Conservation (phyloP, 1,139 yeast genomes). For the Suhomyces panamericanus region DNA sequence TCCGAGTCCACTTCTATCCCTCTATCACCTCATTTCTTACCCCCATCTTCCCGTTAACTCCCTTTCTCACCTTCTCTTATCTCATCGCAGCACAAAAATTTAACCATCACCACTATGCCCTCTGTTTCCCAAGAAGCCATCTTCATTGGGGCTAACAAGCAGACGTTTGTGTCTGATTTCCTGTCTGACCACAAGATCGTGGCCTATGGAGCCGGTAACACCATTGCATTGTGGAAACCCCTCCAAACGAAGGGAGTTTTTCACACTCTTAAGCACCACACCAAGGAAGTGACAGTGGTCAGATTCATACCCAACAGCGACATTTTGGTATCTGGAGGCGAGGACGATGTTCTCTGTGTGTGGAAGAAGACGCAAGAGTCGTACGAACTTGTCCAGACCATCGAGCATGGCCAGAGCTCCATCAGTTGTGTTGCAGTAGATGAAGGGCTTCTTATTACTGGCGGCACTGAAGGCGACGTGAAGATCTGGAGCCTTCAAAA, state of each 20-base stretch:
- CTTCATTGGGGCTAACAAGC: constrained; percentile 79
- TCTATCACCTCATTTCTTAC: neutral
- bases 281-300: constrained; percentile 58
- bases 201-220: constrained; percentile 76
- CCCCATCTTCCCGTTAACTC: neutral
- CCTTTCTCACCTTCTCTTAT: neutral
- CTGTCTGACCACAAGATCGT: constrained; percentile 39
- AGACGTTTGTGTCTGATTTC: constrained; percentile 66
- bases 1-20: neutral
- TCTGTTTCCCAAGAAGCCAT: constrained; percentile 49
- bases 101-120: constrained; percentile 1
- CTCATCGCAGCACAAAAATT: constrained; percentile 5
- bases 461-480: constrained; percentile 65
- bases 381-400: constrained; percentile 32
- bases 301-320: constrained; percentile 51
- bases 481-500: constrained; percentile 47
- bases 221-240: constrained; percentile 78
- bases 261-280: constrained; percentile 59
- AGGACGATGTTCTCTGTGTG: constrained; percentile 59
- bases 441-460: constrained; percentile 51
- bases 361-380: constrained; percentile 46
- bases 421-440: constrained; percentile 49
- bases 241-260: constrained; percentile 48
- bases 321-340: constrained; percentile 60
- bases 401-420: constrained; percentile 46